Evolutionary conservation across 495 filamentous ascomycete genomes (phyloP).

Genomic region (Podospora bellae-mahoneyi): DNA sequence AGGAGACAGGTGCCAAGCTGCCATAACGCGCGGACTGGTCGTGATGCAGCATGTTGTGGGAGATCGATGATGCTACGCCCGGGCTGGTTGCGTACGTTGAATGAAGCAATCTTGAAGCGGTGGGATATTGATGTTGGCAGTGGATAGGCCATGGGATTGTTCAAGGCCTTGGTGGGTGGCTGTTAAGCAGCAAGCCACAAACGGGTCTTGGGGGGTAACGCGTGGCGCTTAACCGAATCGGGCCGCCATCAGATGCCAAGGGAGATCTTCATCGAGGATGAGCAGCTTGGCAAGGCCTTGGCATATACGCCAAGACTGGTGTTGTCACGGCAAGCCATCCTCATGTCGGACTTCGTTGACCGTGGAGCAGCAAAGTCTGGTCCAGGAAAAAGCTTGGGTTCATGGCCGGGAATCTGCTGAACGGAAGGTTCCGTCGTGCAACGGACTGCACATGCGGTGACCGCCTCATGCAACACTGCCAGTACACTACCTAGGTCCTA

Average conservation of each 20-base stretch:
- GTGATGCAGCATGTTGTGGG: neutral
- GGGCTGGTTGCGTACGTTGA: neutral
- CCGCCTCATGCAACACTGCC: neutral
- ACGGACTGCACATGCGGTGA: neutral
- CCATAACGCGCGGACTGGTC: constrained; percentile 14
- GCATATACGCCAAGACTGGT: constrained; percentile 5
- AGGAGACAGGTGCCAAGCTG: neutral
- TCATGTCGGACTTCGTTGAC: neutral
- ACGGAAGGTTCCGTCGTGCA: neutral
- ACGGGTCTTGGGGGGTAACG: constrained; percentile 1
- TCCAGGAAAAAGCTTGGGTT: neutral
- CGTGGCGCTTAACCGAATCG: constrained; percentile 21
- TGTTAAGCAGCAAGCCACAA: neutral
- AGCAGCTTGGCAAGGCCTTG: constrained; percentile 19
- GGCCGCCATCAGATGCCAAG: constrained; percentile 23
- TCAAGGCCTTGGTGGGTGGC: neutral
- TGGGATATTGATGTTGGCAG: neutral
- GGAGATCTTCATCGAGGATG: constrained; percentile 26
- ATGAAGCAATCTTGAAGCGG: neutral
- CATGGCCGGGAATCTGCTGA: neutral
- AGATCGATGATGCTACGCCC: neutral
- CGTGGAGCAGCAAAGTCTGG: neutral
- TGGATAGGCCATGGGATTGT: neutral
- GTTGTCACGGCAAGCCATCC: constrained; percentile 1
- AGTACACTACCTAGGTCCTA: too few species aligned